These are phyloP conservation scores for Phytophthora litchii DNA, from an alignment of 352 stramenopile genomes.

Conservation along the genomic window DNA sequence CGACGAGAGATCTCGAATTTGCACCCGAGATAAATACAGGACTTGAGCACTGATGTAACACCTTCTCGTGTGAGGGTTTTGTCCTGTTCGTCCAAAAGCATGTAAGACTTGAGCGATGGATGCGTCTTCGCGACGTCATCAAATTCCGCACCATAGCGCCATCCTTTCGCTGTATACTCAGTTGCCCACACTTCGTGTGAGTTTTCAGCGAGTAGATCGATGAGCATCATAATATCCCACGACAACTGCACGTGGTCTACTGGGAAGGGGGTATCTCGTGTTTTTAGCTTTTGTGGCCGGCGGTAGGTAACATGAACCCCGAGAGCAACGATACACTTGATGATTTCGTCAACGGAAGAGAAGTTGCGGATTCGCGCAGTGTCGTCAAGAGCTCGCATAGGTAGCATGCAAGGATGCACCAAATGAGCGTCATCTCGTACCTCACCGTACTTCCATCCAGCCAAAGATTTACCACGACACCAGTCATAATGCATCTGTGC, in stretches of 20 bases:
- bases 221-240: conserved; percentile 69
- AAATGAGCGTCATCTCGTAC: conserved; percentile 46
- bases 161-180: conserved; percentile 50
- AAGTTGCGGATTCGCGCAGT: conserved; percentile 49
- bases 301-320: conserved; percentile 45
- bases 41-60: conserved; percentile 58
- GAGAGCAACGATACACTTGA: conserved; percentile 66
- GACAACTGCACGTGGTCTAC: conserved; percentile 47
- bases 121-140: conserved; percentile 51
- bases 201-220: conserved; percentile 75
- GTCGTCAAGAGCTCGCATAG: conserved; percentile 50
- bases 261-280: conserved; percentile 31
- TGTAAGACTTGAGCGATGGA: conserved; percentile 66
- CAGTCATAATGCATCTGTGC: conserved; percentile 74
- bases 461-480: conserved; percentile 57
- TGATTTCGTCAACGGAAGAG: conserved; percentile 53
- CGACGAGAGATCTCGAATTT: conserved; percentile 41
- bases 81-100: conserved; percentile 56
- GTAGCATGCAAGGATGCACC: conserved; percentile 58
- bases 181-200: conserved; percentile 73
- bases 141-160: conserved; percentile 44
- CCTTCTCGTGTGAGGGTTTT: conserved; percentile 56
- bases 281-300: conserved; percentile 25
- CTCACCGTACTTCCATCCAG: conserved; percentile 47
- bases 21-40: conserved; percentile 57